A percentile compares a stretch with the other conserved stretches of the same genome.
Evolutionary conservation across 169 alveolate genomes (phyloP).

Genomic region (Eimeria mitis): DNA sequence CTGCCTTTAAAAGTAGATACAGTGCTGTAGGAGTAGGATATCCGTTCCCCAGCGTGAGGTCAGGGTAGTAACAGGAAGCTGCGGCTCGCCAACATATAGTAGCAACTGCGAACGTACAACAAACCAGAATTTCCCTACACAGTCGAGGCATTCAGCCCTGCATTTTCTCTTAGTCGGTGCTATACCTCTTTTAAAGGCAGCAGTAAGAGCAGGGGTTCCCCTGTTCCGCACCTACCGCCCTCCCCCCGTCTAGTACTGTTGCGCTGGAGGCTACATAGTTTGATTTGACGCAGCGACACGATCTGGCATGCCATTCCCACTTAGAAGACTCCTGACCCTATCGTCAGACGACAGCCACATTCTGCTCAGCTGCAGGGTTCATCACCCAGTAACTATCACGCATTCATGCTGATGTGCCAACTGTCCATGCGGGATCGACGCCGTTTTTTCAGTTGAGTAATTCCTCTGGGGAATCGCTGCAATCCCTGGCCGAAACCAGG

Average conservation of each 20-base stretch:
- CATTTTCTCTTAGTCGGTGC: background rate
- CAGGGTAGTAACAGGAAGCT: background rate
- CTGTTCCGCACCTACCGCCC: too few relatives aligned
- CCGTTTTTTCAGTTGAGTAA: background rate
- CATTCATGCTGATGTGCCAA: background rate
- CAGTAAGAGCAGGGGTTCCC: too few relatives aligned
- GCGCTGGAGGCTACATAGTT: too few relatives aligned
- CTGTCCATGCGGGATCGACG: background rate
- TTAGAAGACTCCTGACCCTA: too few relatives aligned
- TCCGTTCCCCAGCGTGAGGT: too few relatives aligned
- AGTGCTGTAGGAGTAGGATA: too few relatives aligned
- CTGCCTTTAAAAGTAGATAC: background rate
- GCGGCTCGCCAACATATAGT: background rate
- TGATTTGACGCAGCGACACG: too few relatives aligned
- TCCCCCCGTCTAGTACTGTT: too few relatives aligned
- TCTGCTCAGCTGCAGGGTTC: too few relatives aligned
- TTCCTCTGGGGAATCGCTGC: background rate
- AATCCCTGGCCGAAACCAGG: background rate
- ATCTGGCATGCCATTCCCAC: too few relatives aligned
- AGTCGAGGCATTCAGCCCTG: background rate
- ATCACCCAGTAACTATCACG: too few relatives aligned
- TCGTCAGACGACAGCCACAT: too few relatives aligned
- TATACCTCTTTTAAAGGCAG: background rate
- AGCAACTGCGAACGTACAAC: background rate
- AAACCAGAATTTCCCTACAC: background rate